A percentile compares a stretch with the other conserved stretches of the same genome.
These are phyloP conservation scores for Climacium dendroides DNA, from an alignment of 225 moss, liverwort and hornwort species.

Conservation along the genomic window DNA sequence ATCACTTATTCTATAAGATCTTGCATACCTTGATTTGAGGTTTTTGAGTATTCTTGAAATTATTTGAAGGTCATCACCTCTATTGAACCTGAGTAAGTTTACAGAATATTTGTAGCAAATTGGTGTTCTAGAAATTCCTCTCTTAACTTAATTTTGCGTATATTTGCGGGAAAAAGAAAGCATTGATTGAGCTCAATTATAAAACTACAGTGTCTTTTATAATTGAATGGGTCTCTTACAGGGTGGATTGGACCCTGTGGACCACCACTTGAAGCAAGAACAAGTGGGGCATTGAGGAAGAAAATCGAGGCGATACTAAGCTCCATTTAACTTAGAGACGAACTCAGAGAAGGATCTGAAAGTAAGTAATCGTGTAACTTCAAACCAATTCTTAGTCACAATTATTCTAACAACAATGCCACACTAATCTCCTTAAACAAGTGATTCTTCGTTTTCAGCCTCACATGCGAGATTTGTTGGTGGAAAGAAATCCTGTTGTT, in stretches of 20 bases:
- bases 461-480: neutral
- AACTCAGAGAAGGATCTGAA: neutral
- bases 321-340: neutral
- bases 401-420: neutral
- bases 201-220: neutral
- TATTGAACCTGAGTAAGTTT: neutral
- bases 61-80: neutral
- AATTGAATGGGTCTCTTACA: neutral
- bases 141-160: neutral
- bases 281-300: constrained; percentile 9
- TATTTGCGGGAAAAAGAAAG: neutral
- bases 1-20: neutral
- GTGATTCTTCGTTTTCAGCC: neutral
- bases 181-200: neutral
- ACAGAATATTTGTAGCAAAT: neutral
- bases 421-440: neutral
- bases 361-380: neutral
- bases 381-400: neutral
- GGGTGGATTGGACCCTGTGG: neutral
- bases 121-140: neutral
- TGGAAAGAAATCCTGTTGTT: neutral
- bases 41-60: neutral
- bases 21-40: neutral
- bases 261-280: constrained; percentile 30
- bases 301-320: neutral